phyloP scores from a whole-genome alignment of 768 basidiomycete genomes.

The Hericium alpestre region DNA sequence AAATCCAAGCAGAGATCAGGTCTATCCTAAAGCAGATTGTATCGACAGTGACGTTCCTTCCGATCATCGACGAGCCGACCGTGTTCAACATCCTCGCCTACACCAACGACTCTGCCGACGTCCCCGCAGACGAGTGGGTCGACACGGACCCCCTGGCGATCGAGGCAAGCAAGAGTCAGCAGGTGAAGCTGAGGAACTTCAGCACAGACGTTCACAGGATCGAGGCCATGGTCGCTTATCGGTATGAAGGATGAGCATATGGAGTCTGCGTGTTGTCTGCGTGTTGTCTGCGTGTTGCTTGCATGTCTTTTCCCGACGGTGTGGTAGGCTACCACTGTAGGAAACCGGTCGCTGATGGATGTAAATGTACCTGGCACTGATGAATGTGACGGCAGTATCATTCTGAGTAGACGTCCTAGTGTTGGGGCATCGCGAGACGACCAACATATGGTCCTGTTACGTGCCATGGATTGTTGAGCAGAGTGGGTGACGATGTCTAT shows the following conservation, averaged over 20 bases:
- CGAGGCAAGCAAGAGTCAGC: constrained; percentile 86
- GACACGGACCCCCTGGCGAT: constrained; percentile 90
- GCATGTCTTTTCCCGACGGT: no score
- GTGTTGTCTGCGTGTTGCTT: no score
- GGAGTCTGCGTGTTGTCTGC: background rate
- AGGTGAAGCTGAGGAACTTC: constrained; percentile 91
- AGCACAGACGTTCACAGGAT: constrained; percentile 97
- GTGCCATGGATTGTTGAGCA: no score
- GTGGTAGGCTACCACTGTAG: no score
- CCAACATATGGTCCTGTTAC: no score
- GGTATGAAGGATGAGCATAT: constrained; percentile 62
- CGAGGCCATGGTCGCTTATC: constrained; percentile 96
- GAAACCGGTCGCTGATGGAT: no score
- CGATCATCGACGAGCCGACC: constrained; percentile 87
- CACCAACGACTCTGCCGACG: constrained; percentile 82
- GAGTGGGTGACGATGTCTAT: no score
- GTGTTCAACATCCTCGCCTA: constrained; percentile 98
- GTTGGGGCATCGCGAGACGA: no score
- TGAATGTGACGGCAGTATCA: no score
- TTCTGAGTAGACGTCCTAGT: no score
- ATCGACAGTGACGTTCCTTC: constrained; percentile 91
- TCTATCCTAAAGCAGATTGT: constrained; percentile 98
- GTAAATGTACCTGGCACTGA: no score
- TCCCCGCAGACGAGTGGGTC: constrained; percentile 90
- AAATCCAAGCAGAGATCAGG: constrained; percentile 95